phyloP scores from a whole-genome alignment of 139 green algal genomes.

The Volvox reticuliferus region DNA sequence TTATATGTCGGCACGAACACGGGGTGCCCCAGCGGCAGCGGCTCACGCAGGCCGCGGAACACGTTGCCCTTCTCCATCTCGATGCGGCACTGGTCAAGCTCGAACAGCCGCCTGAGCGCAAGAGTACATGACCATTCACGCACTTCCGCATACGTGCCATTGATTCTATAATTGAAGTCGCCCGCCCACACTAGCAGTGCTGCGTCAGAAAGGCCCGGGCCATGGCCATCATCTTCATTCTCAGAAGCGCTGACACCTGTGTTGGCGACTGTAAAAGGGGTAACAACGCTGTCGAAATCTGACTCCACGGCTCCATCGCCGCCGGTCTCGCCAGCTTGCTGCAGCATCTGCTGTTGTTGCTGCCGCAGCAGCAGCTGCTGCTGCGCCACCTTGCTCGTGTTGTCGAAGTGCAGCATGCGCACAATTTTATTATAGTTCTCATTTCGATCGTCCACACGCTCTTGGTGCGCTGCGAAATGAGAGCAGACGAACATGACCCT shows the following conservation, averaged over 20 bases:
- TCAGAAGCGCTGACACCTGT: neutral
- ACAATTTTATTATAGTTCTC: constrained; percentile 88
- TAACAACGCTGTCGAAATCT: neutral
- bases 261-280: neutral
- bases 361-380: neutral
- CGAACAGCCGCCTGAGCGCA: constrained; percentile 2
- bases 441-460: constrained; percentile 85
- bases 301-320: neutral
- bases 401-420: constrained; percentile 80
- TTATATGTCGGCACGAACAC: constrained; percentile 96
- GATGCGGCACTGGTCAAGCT: constrained; percentile 32
- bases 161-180: constrained; percentile 93
- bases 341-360: constrained; percentile 15
- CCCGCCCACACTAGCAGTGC: constrained; percentile 90
- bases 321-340: neutral
- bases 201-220: constrained; percentile 65
- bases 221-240: constrained; percentile 35
- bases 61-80: constrained; percentile 55
- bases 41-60: constrained; percentile 59
- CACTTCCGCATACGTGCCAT: constrained; percentile 45
- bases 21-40: constrained; percentile 77
- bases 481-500: constrained; percentile 82
- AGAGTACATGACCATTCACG: neutral
- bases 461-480: constrained; percentile 95
- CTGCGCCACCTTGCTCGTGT: constrained; percentile 50